Conservation (phyloP, 768 basidiomycete genomes). For the Phylloporus rhodoxanthus region DNA sequence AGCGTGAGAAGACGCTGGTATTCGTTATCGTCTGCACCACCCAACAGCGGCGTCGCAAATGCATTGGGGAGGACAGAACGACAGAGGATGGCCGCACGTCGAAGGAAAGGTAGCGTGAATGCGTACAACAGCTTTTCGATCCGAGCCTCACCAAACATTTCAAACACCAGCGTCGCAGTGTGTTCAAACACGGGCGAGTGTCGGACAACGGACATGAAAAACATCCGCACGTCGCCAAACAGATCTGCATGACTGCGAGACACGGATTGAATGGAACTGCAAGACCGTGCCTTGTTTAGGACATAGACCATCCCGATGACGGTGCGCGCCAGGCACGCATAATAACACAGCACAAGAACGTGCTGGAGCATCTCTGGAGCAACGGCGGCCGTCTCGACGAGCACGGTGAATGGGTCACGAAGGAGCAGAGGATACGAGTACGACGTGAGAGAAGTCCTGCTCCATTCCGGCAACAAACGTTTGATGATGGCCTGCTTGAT, state of each 20-base stretch:
- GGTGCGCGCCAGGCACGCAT: constrained; percentile 80
- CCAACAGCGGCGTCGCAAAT: constrained; percentile 44
- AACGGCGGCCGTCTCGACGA: constrained; percentile 87
- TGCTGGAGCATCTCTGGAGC: constrained; percentile 86
- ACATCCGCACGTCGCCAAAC: constrained; percentile 83
- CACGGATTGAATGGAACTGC: constrained; percentile 39
- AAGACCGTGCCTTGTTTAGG: constrained; percentile 64
- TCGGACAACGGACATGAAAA: constrained; percentile 86
- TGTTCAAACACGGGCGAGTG: constrained; percentile 86
- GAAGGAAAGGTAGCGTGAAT: constrained; percentile 88
- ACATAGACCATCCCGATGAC: constrained; percentile 83
- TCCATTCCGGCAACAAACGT: constrained; percentile 87
- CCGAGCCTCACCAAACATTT: constrained; percentile 74
- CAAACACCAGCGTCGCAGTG: constrained; percentile 72
- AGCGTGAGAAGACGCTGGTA: constrained; percentile 70
- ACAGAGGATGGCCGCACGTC: constrained; percentile 79
- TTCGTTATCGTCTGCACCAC: constrained; percentile 50
- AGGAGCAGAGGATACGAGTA: constrained; percentile 82
- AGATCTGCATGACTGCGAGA: constrained; percentile 58
- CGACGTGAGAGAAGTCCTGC: constrained; percentile 73
- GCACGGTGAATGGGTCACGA: constrained; percentile 83
- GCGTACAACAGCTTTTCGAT: constrained; percentile 83
- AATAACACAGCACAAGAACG: constrained; percentile 84
- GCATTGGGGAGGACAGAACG: constrained; percentile 64
- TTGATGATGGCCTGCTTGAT: constrained; percentile 85